A percentile compares a stretch with the other conserved stretches of the same genome.
phyloP scores from a whole-genome alignment of 345 rosid genomes.

The Corchorus olitorius region DNA sequence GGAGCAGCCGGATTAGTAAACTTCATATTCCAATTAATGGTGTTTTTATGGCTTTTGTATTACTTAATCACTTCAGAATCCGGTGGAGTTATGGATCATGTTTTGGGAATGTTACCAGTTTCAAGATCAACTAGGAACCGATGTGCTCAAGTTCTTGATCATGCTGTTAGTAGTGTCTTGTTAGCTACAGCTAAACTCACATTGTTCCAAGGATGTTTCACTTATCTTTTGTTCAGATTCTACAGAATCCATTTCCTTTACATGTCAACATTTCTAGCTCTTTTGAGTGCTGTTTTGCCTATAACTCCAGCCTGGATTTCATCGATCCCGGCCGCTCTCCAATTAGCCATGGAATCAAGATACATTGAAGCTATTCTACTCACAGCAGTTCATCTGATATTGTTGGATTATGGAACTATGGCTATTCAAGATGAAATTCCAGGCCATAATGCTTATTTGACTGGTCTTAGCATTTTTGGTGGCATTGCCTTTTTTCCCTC shows the following conservation, averaged over 20 bases:
- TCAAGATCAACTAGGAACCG: conserved; percentile 8
- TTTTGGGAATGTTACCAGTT: conserved; percentile 19
- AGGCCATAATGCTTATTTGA: conserved; percentile 18
- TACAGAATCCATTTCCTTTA: conserved; percentile 18
- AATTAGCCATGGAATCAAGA: conserved; percentile 16
- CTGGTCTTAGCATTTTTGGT: conserved; percentile 13
- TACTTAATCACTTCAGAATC: conserved; percentile 18
- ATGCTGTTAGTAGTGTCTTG: conserved; percentile 18
- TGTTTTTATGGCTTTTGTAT: conserved; percentile 9
- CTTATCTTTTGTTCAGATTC: conserved; percentile 21
- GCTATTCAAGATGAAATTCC: conserved; percentile 19
- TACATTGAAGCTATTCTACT: conserved; percentile 11
- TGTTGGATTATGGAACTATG: conserved; percentile 17
- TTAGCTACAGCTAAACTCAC: conserved; percentile 10
- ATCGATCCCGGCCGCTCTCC: background rate
- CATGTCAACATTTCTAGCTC: conserved; percentile 17
- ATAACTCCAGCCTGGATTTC: conserved; percentile 18
- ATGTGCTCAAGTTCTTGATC: conserved; percentile 20
- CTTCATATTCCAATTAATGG: conserved; percentile 2
- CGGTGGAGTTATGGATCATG: conserved; percentile 18
- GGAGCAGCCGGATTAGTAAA: conserved; percentile 20
- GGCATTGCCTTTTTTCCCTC: conserved; percentile 20
- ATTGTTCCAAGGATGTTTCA: conserved; percentile 22
- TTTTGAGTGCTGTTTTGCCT: conserved; percentile 6
- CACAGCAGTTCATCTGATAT: conserved; percentile 6